A percentile compares a stretch with the other conserved stretches of the same genome.
Evolutionary conservation across 768 basidiomycete genomes (phyloP).

Genomic region (Daedalea quercina): DNA sequence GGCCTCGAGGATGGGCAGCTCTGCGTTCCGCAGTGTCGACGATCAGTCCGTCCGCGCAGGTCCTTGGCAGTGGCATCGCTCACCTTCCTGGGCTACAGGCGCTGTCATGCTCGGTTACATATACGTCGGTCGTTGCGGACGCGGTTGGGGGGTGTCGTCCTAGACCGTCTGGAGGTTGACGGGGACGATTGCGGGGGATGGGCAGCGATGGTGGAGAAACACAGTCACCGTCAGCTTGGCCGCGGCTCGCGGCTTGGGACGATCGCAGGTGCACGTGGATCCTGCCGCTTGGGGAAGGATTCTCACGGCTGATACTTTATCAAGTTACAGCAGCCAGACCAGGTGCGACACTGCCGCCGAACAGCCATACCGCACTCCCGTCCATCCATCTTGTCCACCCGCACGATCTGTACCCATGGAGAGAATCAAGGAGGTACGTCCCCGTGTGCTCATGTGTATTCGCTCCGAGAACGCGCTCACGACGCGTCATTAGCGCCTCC

Average conservation of each 20-base stretch:
- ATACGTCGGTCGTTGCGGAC: not conserved
- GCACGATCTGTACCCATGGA: slow-evolving; percentile 31
- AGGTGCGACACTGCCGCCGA: slow-evolving; percentile 16
- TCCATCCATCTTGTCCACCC: slow-evolving; percentile 8
- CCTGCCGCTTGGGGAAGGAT: slow-evolving; percentile 13
- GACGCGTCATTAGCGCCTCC: slow-evolving; percentile 53
- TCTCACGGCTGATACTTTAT: slow-evolving; percentile 30
- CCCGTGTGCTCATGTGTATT: not conserved
- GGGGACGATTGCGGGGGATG: slow-evolving; percentile 6
- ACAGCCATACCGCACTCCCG: slow-evolving; percentile 14
- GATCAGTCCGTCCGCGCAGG: not conserved
- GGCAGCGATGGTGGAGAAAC: not conserved
- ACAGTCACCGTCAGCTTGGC: not conserved
- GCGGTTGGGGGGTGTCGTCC: not conserved
- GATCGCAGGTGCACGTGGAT: slow-evolving; percentile 9
- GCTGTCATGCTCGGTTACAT: slow-evolving; percentile 41
- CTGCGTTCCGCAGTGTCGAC: slow-evolving; percentile 33
- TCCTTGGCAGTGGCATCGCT: slow-evolving; percentile 10
- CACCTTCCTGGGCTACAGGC: slow-evolving; percentile 78
- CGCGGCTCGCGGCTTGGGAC: not conserved
- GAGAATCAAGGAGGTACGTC: slow-evolving; percentile 39
- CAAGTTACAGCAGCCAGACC: slow-evolving; percentile 11
- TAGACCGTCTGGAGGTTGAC: not conserved
- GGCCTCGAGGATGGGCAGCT: slow-evolving; percentile 90
- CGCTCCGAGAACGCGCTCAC: not conserved